A percentile compares a stretch with the other conserved stretches of the same genome.
Conservation (phyloP, 1,139 yeast genomes). For the Yamadazyma siamensis region DNA sequence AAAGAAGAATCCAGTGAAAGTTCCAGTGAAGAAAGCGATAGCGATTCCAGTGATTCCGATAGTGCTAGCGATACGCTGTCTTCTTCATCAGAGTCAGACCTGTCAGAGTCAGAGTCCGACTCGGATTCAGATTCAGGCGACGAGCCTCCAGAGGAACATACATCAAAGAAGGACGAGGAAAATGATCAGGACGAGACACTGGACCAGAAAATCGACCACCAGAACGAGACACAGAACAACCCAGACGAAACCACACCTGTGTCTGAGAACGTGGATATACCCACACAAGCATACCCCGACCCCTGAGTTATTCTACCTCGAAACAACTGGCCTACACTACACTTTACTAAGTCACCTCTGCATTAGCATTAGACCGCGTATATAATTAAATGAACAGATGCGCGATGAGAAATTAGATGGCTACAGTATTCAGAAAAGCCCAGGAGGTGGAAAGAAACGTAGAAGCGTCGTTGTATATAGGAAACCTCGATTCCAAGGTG, state of each 20-base stretch:
- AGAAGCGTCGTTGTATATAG: slow-evolving; percentile 74
- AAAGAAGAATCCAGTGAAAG: slow-evolving; percentile 4
- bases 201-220: background rate
- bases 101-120: slow-evolving; percentile 1
- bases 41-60: slow-evolving; percentile 9
- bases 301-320: background rate
- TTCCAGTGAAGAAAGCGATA: slow-evolving; percentile 10
- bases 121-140: slow-evolving; percentile 12
- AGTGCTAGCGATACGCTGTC: slow-evolving; percentile 11
- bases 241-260: background rate
- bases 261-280: too few species aligned
- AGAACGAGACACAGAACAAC: background rate
- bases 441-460: slow-evolving; percentile 51
- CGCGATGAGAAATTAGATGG: slow-evolving; percentile 20
- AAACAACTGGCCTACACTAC: too few species aligned
- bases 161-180: background rate
- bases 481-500: slow-evolving; percentile 75
- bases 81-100: background rate
- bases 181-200: background rate
- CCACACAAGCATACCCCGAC: too few species aligned
- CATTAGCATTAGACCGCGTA: background rate
- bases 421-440: slow-evolving; percentile 29
- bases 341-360: too few species aligned
- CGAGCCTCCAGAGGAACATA: slow-evolving; percentile 15
- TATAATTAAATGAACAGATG: background rate